Evolutionary conservation across 257 asterid species (phyloP).

Genomic region (Verbascum thapsus): DNA sequence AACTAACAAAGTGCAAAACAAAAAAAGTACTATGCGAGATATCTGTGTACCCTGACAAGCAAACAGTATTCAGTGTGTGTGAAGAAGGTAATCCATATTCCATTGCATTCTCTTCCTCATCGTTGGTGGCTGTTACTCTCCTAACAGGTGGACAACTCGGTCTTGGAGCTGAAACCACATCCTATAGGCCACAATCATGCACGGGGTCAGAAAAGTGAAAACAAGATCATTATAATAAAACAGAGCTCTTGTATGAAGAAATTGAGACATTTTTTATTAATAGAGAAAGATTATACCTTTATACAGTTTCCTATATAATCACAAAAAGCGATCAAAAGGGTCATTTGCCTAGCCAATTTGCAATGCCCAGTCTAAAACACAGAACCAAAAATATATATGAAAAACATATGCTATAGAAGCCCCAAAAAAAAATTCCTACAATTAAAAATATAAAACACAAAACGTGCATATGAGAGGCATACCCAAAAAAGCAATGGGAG

Average conservation of each 20-base stretch:
- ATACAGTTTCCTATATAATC: constrained; percentile 85
- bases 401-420: not conserved
- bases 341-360: constrained; percentile 96
- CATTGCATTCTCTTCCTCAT: constrained; percentile 86
- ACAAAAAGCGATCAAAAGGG: constrained; percentile 86
- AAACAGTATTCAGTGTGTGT: constrained; percentile 90
- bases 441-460: not conserved
- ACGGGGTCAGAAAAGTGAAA: constrained; percentile 6
- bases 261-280: not conserved
- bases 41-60: constrained; percentile 85
- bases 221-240: too few species aligned
- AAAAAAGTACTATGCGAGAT: too few species aligned
- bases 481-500: constrained; percentile 98
- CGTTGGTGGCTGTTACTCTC: constrained; percentile 79
- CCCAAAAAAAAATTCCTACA: not conserved
- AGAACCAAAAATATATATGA: constrained; percentile 20
- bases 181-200: constrained; percentile 51
- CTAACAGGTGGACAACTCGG: constrained; percentile 77
- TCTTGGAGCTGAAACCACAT: constrained; percentile 88
- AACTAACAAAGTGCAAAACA: constrained; percentile 7
- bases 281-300: constrained; percentile 37
- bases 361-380: constrained; percentile 80
- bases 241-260: too few species aligned
- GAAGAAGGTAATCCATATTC: constrained; percentile 96
- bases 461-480: constrained; percentile 22